Evolutionary conservation across 164 flowering plant genomes (phyloP).

Genomic region (Piper longum): DNA sequence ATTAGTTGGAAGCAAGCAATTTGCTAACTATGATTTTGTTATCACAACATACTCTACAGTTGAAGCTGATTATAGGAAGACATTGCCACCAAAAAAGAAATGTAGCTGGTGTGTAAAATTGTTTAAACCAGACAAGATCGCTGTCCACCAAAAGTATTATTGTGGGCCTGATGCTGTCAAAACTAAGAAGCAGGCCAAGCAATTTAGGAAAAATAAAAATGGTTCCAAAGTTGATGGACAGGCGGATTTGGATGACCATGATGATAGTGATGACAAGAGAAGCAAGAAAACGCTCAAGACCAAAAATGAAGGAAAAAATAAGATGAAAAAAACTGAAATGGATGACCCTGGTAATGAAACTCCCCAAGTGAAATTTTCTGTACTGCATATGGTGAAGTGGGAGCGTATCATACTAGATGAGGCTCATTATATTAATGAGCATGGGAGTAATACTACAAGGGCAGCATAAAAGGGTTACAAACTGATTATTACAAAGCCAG

Average conservation of each 20-base stretch:
- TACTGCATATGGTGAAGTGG: slow-evolving; percentile 73
- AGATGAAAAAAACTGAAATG: slow-evolving; percentile 5
- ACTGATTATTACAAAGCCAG: no score
- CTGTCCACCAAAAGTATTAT: slow-evolving; percentile 36
- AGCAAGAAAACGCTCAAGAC: slow-evolving; percentile 3
- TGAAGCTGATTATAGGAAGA: slow-evolving; percentile 65
- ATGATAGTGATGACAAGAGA: slow-evolving; percentile 11
- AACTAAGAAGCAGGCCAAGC: slow-evolving; percentile 75
- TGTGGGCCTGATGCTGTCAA: slow-evolving; percentile 73
- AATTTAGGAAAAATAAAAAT: slow-evolving; percentile 30
- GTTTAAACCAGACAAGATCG: slow-evolving; percentile 31
- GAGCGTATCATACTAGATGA: slow-evolving; percentile 85
- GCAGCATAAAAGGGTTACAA: no score
- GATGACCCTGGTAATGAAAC: slow-evolving; percentile 9
- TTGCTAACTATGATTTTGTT: slow-evolving; percentile 71
- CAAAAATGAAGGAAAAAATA: slow-evolving; percentile 7
- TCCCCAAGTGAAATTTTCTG: slow-evolving; percentile 19
- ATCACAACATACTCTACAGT: slow-evolving; percentile 71
- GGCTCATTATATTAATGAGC: no score
- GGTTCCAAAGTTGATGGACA: background rate
- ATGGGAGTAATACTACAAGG: no score
- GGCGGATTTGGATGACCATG: slow-evolving; percentile 4
- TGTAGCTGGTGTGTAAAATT: slow-evolving; percentile 60
- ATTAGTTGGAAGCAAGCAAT: slow-evolving; percentile 16
- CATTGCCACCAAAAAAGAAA: slow-evolving; percentile 61